A percentile compares a stretch with the other conserved stretches of the same genome.
These are phyloP conservation scores for Forsythia suspensa DNA, from an alignment of 257 asterid genomes.

Conservation along the genomic window DNA sequence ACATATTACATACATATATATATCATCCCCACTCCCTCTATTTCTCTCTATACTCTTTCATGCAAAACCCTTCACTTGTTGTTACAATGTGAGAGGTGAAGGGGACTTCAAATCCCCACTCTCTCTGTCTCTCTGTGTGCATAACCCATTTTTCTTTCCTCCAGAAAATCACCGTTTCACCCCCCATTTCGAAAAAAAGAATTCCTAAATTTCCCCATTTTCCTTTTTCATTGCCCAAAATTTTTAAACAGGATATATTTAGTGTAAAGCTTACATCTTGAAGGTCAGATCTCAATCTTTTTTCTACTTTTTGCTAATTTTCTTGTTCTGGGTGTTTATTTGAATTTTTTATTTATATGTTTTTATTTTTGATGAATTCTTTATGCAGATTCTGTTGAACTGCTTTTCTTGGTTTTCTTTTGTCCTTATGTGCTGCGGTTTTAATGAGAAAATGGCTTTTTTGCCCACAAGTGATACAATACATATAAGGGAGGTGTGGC, in stretches of 20 bases:
- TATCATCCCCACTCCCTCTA: neutral
- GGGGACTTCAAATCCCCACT: too few species aligned
- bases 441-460: slow-evolving; percentile 25
- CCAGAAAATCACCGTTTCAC: too few species aligned
- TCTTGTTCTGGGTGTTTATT: neutral
- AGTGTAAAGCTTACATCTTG: slow-evolving; percentile 12
- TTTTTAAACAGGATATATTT: neutral
- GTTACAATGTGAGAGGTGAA: too few species aligned
- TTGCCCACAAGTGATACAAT: slow-evolving; percentile 26
- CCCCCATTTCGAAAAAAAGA: neutral
- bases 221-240: slow-evolving; percentile 18
- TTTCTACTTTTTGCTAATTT: neutral
- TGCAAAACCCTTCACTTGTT: too few species aligned
- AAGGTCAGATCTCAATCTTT: slow-evolving; percentile 30
- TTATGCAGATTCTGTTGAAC: slow-evolving; percentile 30
- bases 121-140: too few species aligned
- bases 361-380: neutral
- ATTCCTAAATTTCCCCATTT: neutral
- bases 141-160: too few species aligned
- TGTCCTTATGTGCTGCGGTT: slow-evolving; percentile 14
- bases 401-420: slow-evolving; percentile 29
- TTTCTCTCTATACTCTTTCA: too few species aligned
- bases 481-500: slow-evolving; percentile 41
- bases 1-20: neutral
- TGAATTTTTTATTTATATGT: neutral